Base-by-base conservation (phyloP, 257 asterid genomes). In the Solanum raphanifolium region DNA sequence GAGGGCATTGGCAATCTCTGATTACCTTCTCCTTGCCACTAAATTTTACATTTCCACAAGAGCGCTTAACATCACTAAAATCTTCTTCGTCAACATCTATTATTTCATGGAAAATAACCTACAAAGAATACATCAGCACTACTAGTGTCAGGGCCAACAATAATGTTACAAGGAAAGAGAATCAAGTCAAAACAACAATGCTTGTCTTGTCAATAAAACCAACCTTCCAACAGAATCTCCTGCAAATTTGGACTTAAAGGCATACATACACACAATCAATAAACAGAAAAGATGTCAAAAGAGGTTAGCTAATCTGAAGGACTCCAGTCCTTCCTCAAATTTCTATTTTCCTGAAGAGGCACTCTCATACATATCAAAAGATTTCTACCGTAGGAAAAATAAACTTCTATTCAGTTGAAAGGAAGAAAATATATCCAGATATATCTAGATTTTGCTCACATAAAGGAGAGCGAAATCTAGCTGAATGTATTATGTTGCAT, bases 71-170 rank as follows among this genome's bases (percentile, higher is more conserved):
- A 83, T 91, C 94, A 78, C 85, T 89, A 71, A 75, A 84, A 65
- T 92, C 96, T n/a, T 93, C 98, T 46, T 95, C 96, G 85, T 97
- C 98, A 82, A 93, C 93, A 88, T 97, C 98, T 85, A 97, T 94
- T 90, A 94, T 89, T 90, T 95, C 98, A 55, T 90, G 95, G 89
- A 31, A 88, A 85, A 87, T 83, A 81, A 90, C 96, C 98, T 95
- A 85, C 93, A 91, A 74, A 87, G 83, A 71, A 91, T 78, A 65
- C 32, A 68, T 86, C 88, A 85, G 36, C 85, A 87, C 13, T 76
- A 87, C 13, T 82, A 83, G 82, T 36, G 78, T 41, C 58, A 87
- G 55, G 16, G 13, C 81, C 27, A 41, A 72, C 31, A 29, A 39
- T 15, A 79, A 25, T 6, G 38, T 72, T 34, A 68, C 75, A 52